Conservation (phyloP, 495 filamentous ascomycete genomes). For the Penicillium psychrofluorescens region DNA sequence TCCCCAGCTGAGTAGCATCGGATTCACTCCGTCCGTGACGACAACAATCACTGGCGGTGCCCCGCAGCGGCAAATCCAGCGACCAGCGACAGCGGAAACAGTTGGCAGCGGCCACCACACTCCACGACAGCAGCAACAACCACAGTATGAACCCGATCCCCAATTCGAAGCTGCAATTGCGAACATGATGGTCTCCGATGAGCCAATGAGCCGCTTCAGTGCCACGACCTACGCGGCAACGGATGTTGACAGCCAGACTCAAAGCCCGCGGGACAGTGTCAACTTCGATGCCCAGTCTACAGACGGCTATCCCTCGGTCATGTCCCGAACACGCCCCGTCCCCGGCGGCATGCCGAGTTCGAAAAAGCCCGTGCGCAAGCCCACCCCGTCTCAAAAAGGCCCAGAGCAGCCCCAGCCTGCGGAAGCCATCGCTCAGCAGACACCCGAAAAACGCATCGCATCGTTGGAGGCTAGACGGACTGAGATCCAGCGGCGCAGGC, state of each 20-base stretch:
- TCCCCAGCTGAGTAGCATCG: constrained; percentile 4
- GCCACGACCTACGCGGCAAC: constrained; percentile 62
- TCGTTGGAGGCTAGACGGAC: constrained; percentile 60
- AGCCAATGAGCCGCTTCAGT: constrained; percentile 66
- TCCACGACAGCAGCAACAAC: not conserved
- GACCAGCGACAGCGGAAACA: constrained; percentile 6
- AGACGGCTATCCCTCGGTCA: constrained; percentile 32
- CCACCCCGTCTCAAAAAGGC: constrained; percentile 45
- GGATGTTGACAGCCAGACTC: constrained; percentile 25
- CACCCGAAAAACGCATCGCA: constrained; percentile 51
- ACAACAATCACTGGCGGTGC: constrained; percentile 35
- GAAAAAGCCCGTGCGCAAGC: constrained; percentile 41
- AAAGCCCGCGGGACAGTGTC: constrained; percentile 37
- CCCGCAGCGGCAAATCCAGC: constrained; percentile 4
- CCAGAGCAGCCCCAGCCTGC: not conserved
- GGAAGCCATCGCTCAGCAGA: constrained; percentile 11
- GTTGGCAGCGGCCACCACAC: not conserved
- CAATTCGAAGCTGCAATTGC: constrained; percentile 14
- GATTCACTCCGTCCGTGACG: constrained; percentile 22
- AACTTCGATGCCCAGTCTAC: constrained; percentile 27
- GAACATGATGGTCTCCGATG: constrained; percentile 23
- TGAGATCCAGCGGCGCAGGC: constrained; percentile 55
- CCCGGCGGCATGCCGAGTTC: constrained; percentile 34
- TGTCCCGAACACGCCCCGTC: constrained; percentile 42
- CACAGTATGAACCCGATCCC: constrained; percentile 9